Conservation (phyloP, 768 basidiomycete species). For the Asterophora lycoperdoides region DNA sequence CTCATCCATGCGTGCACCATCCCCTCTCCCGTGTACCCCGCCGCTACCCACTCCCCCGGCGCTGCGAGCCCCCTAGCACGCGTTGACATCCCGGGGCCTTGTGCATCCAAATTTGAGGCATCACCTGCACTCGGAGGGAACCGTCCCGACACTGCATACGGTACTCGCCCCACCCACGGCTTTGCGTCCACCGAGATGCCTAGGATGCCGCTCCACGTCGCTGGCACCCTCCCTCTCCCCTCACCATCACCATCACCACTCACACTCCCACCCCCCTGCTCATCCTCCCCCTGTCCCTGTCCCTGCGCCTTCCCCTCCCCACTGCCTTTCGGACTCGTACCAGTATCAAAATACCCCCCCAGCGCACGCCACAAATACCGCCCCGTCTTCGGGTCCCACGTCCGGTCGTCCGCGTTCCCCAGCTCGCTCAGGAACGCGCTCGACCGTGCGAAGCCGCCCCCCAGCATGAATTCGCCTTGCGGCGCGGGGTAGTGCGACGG, state of each 20-base stretch:
- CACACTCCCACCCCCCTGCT: too few species aligned
- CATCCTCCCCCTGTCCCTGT: slow-evolving; percentile 39
- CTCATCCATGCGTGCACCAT: slow-evolving; percentile 71
- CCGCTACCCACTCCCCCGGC: slow-evolving; percentile 68
- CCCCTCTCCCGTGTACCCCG: slow-evolving; percentile 69
- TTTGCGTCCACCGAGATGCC: slow-evolving; percentile 55
- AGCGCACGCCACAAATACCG: slow-evolving; percentile 37
- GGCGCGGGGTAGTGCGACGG: slow-evolving; percentile 24
- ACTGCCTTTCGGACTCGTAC: not conserved
- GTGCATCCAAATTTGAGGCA: not conserved
- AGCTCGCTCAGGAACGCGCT: slow-evolving; percentile 29
- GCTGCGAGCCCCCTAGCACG: slow-evolving; percentile 18
- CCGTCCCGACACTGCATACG: slow-evolving; percentile 43
- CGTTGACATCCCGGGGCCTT: not conserved
- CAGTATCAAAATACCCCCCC: slow-evolving; percentile 44
- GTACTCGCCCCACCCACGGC: slow-evolving; percentile 72
- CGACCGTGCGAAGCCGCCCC: slow-evolving; percentile 49
- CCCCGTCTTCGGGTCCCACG: slow-evolving; percentile 24
- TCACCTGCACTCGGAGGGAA: slow-evolving; percentile 10
- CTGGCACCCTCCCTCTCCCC: slow-evolving; percentile 47
- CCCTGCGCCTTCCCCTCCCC: slow-evolving; percentile 25
- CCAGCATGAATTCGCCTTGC: slow-evolving; percentile 57
- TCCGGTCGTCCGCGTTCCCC: slow-evolving; percentile 36
- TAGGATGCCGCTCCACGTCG: slow-evolving; percentile 61
- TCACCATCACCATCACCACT: too few species aligned